Conservation (phyloP, 139 green algal species). For the Picochlorum sp. region DNA sequence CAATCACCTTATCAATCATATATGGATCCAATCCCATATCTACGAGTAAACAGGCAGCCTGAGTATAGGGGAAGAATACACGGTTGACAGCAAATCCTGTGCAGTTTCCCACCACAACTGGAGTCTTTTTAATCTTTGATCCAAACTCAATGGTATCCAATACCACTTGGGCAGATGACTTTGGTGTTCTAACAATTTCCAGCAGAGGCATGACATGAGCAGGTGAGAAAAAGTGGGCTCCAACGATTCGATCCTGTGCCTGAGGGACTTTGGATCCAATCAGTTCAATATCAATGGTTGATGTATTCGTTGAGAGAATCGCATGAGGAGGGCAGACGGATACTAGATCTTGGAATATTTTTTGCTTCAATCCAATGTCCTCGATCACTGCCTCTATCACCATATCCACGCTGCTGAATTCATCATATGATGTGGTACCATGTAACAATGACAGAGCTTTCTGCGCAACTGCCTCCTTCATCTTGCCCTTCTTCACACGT, state of each 20-base stretch:
- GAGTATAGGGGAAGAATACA: constrained; percentile 99
- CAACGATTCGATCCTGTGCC: constrained; percentile 72
- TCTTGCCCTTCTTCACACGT: constrained; percentile 84
- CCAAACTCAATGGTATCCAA: constrained; percentile 83
- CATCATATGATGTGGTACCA: constrained; percentile 70
- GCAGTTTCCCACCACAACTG: constrained; percentile 98
- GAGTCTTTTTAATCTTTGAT: constrained; percentile 91
- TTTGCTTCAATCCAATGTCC: constrained; percentile 89
- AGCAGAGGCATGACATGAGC: constrained; percentile 98
- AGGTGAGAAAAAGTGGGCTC: constrained; percentile 92
- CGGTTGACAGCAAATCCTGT: constrained; percentile 98
- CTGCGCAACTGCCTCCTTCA: constrained; percentile 53
- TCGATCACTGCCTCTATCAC: constrained; percentile 98
- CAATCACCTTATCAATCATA: constrained; percentile 76
- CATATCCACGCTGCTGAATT: constrained; percentile 83
- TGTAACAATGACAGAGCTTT: constrained; percentile 48
- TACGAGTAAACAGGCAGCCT: constrained; percentile 78
- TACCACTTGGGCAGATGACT: constrained; percentile 77
- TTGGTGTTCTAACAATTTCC: constrained; percentile 89
- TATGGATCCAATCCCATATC: constrained; percentile 86
- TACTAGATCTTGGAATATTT: constrained; percentile 78
- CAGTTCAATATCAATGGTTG: constrained; percentile 93
- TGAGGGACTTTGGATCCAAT: constrained; percentile 51
- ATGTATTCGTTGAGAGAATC: constrained; percentile 98
- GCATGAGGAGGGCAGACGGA: constrained; percentile 54